Percentiles rank a stretch among this genome's conserved stretches.
These are phyloP conservation scores for Orychophragmus violaceus DNA, from an alignment of 345 rosid genomes.

Conservation along the genomic window DNA sequence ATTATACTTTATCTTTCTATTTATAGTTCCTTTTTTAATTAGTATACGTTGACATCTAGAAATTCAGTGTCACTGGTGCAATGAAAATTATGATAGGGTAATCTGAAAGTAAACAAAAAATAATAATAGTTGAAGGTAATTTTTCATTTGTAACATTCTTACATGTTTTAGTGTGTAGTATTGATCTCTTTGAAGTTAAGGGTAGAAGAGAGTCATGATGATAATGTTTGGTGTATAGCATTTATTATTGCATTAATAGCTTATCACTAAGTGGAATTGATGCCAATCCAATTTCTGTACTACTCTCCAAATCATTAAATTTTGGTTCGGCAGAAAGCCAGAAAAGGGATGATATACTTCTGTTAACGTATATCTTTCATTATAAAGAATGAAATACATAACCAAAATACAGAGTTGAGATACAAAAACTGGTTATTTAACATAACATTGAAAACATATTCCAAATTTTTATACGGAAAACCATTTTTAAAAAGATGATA, in stretches of 20 bases:
- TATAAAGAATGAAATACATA: too few relatives aligned
- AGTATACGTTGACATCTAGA: not conserved
- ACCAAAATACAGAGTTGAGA: too few relatives aligned
- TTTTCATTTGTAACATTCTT: not conserved
- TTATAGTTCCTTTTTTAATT: not conserved
- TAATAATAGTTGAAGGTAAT: not conserved
- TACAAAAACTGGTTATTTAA: too few relatives aligned
- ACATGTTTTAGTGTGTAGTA: not conserved
- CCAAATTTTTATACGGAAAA: too few relatives aligned
- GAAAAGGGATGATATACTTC: not conserved
- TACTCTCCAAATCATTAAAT: conserved; percentile 28
- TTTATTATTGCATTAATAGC: conserved; percentile 28
- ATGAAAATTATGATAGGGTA: conserved; percentile 10
- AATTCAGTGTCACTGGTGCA: conserved; percentile 13
- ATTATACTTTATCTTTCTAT: not conserved
- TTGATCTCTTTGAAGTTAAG: conserved; percentile 13
- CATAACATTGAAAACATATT: too few relatives aligned
- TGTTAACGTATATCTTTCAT: too few relatives aligned
- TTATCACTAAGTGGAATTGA: conserved; percentile 16
- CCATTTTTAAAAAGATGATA: too few relatives aligned
- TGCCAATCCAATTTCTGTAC: conserved; percentile 24
- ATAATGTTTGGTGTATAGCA: conserved; percentile 33
- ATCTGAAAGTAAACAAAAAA: not conserved
- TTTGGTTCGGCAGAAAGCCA: conserved; percentile 21
- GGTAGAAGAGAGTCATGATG: conserved; percentile 27